Evolutionary conservation across 441 rosid species (phyloP).

Genomic region (Populus hybrid): DNA sequence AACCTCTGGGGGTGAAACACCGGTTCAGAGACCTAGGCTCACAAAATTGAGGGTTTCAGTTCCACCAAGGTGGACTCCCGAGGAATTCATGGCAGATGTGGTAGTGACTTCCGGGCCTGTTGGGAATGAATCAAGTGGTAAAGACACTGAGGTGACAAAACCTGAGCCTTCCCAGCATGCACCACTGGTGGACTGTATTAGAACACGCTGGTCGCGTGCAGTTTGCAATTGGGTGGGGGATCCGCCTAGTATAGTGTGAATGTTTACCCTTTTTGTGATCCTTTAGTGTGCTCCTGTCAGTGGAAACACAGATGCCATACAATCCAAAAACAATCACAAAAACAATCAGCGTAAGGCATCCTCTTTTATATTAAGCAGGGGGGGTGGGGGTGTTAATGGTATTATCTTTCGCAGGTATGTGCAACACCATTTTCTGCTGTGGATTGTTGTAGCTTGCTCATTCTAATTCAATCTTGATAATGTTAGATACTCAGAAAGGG

Average conservation of each 20-base stretch:
- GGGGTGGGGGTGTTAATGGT: slow-evolving; percentile 4
- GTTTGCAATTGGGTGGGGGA: slow-evolving; percentile 87
- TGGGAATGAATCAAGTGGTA: slow-evolving; percentile 33
- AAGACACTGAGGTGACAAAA: slow-evolving; percentile 55
- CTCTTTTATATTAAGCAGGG: not conserved
- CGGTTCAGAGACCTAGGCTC: slow-evolving; percentile 87
- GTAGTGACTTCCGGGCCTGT: slow-evolving; percentile 38
- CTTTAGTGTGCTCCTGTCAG: not conserved
- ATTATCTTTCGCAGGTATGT: slow-evolving; percentile 10
- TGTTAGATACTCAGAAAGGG: slow-evolving; percentile 13
- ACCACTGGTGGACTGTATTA: slow-evolving; percentile 85
- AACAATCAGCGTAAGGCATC: not conserved
- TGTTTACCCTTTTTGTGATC: slow-evolving; percentile 6
- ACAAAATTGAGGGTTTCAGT: slow-evolving; percentile 84
- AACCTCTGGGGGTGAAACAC: slow-evolving; percentile 44
- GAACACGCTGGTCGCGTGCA: slow-evolving; percentile 94
- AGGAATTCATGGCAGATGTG: slow-evolving; percentile 80
- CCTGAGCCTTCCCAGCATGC: slow-evolving; percentile 80
- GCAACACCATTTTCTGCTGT: slow-evolving; percentile 17
- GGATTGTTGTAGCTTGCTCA: slow-evolving; percentile 27
- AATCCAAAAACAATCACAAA: slow-evolving; percentile 2
- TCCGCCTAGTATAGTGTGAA: slow-evolving; percentile 90
- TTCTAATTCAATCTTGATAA: slow-evolving; percentile 29
- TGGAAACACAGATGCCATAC: slow-evolving; percentile 1
- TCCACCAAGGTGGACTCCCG: slow-evolving; percentile 97